A percentile compares a stretch with the other conserved stretches of the same genome.
phyloP scores from a whole-genome alignment of 129 eudicot genomes.

The Chrysanthemum seticuspe region DNA sequence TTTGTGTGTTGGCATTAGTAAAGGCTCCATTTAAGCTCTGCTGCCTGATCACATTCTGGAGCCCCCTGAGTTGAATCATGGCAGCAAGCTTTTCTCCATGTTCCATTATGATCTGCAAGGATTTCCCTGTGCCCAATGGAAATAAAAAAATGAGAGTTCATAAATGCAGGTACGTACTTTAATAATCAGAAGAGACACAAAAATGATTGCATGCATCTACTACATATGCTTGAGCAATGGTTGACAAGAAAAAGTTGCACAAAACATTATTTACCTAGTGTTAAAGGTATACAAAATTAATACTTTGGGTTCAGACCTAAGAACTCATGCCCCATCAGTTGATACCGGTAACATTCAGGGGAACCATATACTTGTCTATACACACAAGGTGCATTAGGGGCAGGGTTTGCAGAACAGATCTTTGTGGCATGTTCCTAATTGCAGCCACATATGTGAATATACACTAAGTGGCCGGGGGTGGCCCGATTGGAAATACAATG shows the following conservation, averaged over 20 bases:
- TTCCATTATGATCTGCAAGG: conserved; percentile 87
- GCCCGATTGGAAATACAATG: too few species aligned
- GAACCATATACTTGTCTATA: not conserved
- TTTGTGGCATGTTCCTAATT: not conserved
- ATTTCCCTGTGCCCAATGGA: conserved; percentile 49
- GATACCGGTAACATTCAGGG: too few species aligned
- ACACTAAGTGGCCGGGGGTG: too few species aligned
- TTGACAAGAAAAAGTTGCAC: conserved; percentile 1
- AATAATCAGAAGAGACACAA: conserved; percentile 14
- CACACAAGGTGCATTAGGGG: not conserved
- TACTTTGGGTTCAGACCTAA: not conserved
- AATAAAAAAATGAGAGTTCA: not conserved
- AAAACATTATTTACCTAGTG: conserved; percentile 6
- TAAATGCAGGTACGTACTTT: not conserved
- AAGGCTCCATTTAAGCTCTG: conserved; percentile 43
- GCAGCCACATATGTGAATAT: not conserved
- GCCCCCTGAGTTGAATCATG: conserved; percentile 80
- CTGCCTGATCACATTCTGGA: conserved; percentile 67
- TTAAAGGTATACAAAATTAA: not conserved
- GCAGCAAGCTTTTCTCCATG: conserved; percentile 92
- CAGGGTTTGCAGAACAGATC: not conserved
- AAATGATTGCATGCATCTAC: not conserved
- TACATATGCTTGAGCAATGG: not conserved
- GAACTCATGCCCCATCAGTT: too few species aligned
- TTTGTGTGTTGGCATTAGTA: conserved; percentile 44